Conservation (phyloP, 192 early-diverging fungal genomes). For the Coemansia sp. region DNA sequence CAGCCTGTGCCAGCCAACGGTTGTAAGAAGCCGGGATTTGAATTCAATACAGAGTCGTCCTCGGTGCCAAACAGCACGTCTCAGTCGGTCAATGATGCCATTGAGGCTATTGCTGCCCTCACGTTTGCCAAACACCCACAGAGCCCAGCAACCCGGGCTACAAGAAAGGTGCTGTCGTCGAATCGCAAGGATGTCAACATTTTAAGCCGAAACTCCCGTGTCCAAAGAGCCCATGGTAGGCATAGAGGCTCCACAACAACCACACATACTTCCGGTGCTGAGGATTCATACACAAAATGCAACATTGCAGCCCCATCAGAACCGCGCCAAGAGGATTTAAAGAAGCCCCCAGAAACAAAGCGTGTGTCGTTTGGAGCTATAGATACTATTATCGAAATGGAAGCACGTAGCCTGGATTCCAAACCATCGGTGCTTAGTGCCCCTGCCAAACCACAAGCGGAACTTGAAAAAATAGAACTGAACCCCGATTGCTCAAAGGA, state of each 20-base stretch:
- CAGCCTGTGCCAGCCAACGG: not conserved
- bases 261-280: not conserved
- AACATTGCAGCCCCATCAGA: not conserved
- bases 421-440: not conserved
- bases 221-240: not conserved
- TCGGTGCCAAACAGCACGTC: not conserved
- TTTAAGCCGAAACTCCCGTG: slow-evolving; percentile 19
- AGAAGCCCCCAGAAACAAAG: not conserved
- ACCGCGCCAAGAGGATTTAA: not conserved
- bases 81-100: not conserved
- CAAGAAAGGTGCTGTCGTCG: not conserved
- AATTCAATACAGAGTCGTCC: not conserved
- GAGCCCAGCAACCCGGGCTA: not conserved
- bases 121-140: not conserved
- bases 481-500: not conserved
- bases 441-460: not conserved
- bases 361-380: not conserved
- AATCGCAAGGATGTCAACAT: slow-evolving; percentile 20
- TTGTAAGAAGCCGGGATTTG: not conserved
- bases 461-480: not conserved
- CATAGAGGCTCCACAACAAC: not conserved
- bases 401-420: not conserved
- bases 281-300: not conserved
- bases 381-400: not conserved
- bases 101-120: slow-evolving; percentile 9